phyloP scores from a whole-genome alignment of 495 filamentous ascomycete genomes.

The Podospora conica region DNA sequence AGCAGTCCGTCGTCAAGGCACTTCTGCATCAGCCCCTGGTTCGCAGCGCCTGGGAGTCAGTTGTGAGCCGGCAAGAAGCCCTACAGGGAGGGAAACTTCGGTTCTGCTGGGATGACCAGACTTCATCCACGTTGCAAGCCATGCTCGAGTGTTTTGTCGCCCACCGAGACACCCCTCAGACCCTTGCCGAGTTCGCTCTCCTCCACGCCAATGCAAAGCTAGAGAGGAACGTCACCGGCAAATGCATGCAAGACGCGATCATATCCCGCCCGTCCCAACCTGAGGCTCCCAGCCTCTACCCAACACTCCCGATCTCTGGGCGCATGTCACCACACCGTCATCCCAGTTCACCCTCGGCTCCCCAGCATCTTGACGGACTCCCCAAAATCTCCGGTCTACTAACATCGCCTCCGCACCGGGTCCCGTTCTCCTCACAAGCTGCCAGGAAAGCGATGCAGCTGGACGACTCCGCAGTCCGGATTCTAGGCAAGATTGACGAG shows the following conservation, averaged over 20 bases:
- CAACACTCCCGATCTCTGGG: neutral
- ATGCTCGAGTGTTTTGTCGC: neutral
- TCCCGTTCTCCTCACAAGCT: neutral
- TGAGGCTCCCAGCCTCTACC: neutral
- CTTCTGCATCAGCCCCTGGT: constrained; percentile 20
- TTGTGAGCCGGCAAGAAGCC: constrained; percentile 15
- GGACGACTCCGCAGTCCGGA: neutral
- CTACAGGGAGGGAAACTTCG: constrained; percentile 9
- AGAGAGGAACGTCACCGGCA: neutral
- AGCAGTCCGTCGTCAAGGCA: constrained; percentile 20
- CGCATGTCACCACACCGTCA: neutral
- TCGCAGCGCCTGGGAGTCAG: constrained; percentile 11
- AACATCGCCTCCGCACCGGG: neutral
- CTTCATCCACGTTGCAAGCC: neutral
- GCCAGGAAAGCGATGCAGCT: neutral
- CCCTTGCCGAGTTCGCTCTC: neutral
- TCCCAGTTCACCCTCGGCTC: neutral
- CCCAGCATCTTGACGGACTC: neutral
- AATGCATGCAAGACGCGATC: neutral
- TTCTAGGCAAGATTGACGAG: constrained; percentile 4
- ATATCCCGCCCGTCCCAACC: neutral
- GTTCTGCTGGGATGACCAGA: constrained; percentile 15
- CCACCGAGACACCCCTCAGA: neutral
- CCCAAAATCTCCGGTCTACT: neutral
- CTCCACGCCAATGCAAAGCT: neutral